phyloP scores from a whole-genome alignment of 139 green algal species.

The Chlorella sp. region DNA sequence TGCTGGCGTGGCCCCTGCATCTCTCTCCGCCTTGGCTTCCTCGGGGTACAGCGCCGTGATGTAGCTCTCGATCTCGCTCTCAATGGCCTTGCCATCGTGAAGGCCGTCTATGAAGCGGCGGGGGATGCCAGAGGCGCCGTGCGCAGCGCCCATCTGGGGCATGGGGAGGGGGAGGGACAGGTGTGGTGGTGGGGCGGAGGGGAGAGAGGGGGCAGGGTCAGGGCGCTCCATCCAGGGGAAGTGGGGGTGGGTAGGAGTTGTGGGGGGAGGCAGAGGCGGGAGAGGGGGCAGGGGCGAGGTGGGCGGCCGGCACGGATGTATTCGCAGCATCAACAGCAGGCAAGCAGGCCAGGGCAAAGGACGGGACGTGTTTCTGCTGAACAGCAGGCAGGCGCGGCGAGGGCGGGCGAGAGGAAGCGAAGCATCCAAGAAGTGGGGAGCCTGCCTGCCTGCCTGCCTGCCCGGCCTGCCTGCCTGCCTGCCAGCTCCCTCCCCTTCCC shows the following conservation, averaged over 20 bases:
- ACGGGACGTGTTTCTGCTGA: too few relatives aligned
- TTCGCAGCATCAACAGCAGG: too few relatives aligned
- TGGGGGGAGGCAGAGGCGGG: background rate
- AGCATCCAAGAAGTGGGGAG: background rate
- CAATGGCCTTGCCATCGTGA: constrained; percentile 10
- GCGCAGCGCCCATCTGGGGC: constrained; percentile 7
- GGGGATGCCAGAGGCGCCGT: constrained; percentile 17
- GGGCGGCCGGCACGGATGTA: too few relatives aligned
- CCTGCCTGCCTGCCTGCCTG: background rate
- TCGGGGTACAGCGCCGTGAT: constrained; percentile 4
- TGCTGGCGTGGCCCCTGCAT: background rate
- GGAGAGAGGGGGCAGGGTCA: background rate
- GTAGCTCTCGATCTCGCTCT: constrained; percentile 10
- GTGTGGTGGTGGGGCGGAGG: background rate
- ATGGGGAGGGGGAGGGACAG: background rate
- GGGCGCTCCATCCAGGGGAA: too few relatives aligned
- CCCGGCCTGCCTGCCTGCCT: background rate
- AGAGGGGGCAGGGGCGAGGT: too few relatives aligned
- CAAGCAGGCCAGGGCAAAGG: too few relatives aligned
- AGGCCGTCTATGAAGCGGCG: constrained; percentile 7
- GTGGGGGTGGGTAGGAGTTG: too few relatives aligned
- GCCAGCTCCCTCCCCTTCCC: background rate
- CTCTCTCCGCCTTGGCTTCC: background rate
- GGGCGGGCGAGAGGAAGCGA: too few relatives aligned
- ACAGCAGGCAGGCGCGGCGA: too few relatives aligned